These are phyloP conservation scores for Intubia oerlemansii DNA, from an alignment of 2,329 filamentous ascomycete species.

Conservation along the genomic window DNA sequence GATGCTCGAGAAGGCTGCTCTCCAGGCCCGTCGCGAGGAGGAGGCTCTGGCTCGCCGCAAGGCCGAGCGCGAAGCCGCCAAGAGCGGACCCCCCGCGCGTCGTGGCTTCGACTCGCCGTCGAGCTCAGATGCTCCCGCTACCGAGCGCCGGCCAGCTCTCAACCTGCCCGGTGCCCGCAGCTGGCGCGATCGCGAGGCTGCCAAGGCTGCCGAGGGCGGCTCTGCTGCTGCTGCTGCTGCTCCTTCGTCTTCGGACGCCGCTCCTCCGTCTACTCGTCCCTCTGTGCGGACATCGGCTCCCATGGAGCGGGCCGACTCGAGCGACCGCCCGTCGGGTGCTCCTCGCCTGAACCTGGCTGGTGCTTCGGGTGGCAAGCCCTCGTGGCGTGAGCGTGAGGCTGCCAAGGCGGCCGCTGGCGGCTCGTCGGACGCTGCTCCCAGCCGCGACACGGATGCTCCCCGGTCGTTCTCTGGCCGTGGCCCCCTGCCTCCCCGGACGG, in stretches of 20 bases:
- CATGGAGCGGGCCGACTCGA: constrained; percentile 21
- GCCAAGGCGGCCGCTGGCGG: constrained; percentile 17
- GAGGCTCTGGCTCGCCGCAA: constrained; percentile 62
- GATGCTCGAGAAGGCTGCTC: constrained; percentile 36
- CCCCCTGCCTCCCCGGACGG: constrained; percentile 20
- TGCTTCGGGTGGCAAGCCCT: constrained; percentile 16
- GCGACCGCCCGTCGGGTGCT: constrained; percentile 18
- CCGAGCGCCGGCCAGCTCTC: constrained; percentile 36
- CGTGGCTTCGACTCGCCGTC: constrained; percentile 1
- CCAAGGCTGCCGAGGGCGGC: constrained; percentile 16
- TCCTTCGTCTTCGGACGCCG: constrained; percentile 13
- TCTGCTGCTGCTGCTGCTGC: constrained; percentile 12
- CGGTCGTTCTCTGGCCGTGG: constrained; percentile 17
- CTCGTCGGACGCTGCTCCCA: constrained; percentile 2
- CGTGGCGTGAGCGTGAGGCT: constrained; percentile 41
- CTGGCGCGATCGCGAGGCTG: constrained; percentile 55
- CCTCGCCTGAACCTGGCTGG: constrained; percentile 33
- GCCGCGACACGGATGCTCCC: constrained; percentile 10
- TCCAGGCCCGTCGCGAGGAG: constrained; percentile 68
- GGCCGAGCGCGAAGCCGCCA: constrained; percentile 42
- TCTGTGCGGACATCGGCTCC: constrained; percentile 13
- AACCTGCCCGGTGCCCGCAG: constrained; percentile 33
- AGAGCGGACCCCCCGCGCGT: constrained; percentile 1
- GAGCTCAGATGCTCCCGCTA: constrained; percentile 17
- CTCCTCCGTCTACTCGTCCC: constrained; percentile 9